Evolutionary conservation across 2,329 filamentous ascomycete genomes (phyloP).

Genomic region (Fonsecaea pugnacius): DNA sequence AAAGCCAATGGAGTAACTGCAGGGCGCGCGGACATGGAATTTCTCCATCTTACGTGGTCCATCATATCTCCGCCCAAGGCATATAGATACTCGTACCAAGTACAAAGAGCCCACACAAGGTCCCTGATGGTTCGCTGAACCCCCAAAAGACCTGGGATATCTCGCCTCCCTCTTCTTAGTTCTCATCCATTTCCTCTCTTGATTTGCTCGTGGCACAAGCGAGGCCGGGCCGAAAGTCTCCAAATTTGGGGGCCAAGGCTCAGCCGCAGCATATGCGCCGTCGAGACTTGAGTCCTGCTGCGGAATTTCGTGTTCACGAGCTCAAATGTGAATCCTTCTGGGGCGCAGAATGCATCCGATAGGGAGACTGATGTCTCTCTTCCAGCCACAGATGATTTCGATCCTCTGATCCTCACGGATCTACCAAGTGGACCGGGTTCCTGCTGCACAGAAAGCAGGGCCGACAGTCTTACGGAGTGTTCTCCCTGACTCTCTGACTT

Average conservation of each 20-base stretch:
- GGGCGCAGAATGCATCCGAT: neutral
- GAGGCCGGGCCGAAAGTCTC: conserved; percentile 5
- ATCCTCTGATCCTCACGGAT: conserved; percentile 9
- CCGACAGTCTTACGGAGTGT: neutral
- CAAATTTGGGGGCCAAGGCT: conserved; percentile 30
- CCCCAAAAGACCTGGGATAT: neutral
- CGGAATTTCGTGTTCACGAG: neutral
- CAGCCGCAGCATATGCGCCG: conserved; percentile 24
- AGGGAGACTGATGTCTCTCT: neutral
- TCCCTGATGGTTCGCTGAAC: neutral
- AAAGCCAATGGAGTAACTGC: too few species aligned
- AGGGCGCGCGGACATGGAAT: too few species aligned
- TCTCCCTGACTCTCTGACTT: neutral
- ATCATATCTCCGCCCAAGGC: too few species aligned
- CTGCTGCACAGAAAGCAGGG: neutral
- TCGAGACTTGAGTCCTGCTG: neutral
- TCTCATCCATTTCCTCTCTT: neutral
- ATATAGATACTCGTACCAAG: too few species aligned
- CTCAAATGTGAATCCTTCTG: neutral
- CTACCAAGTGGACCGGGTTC: conserved; percentile 2
- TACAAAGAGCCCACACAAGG: neutral
- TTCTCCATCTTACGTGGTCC: too few species aligned
- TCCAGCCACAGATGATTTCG: neutral
- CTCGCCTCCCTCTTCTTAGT: neutral
- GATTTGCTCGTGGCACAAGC: conserved; percentile 2